Conservation (phyloP, 176 grass and related monocot genomes). For the Melocanna baccifera region DNA sequence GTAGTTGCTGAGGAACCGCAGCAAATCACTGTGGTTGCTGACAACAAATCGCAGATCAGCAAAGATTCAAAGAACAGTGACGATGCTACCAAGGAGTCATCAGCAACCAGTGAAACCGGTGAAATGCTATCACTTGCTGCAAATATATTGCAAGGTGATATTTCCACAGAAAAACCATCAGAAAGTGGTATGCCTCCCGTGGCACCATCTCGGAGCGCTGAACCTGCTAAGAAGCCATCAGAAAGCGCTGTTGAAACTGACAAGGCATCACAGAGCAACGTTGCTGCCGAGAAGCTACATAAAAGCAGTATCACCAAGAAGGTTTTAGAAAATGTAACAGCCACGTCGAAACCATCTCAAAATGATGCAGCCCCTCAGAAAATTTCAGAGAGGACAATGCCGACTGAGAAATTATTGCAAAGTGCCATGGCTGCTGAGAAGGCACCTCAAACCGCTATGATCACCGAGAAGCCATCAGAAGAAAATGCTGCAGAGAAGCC, state of each 20-base stretch:
- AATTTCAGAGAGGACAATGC: neutral
- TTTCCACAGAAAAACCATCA: slow-evolving; percentile 2
- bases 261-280: slow-evolving; percentile 1
- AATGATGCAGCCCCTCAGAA: slow-evolving; percentile 2
- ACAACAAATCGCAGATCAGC: neutral
- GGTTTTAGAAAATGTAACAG: neutral
- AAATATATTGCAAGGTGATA: neutral
- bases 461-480: slow-evolving; percentile 2
- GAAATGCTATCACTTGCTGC: neutral
- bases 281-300: slow-evolving; percentile 12
- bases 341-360: slow-evolving; percentile 19
- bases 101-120: neutral
- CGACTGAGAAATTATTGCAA: neutral
- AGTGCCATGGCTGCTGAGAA: neutral
- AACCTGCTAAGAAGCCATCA: slow-evolving; percentile 2
- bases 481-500: slow-evolving; percentile 2
- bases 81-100: neutral
- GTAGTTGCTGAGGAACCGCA: slow-evolving; percentile 15
- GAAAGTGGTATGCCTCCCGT: neutral
- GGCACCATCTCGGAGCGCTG: neutral
- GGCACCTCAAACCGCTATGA: neutral
- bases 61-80: slow-evolving; percentile 1
- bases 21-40: slow-evolving; percentile 24
- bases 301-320: slow-evolving; percentile 16
- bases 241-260: slow-evolving; percentile 32